These are phyloP conservation scores for Torulaspora maleeae DNA, from an alignment of 805 yeast species.

Conservation along the genomic window DNA sequence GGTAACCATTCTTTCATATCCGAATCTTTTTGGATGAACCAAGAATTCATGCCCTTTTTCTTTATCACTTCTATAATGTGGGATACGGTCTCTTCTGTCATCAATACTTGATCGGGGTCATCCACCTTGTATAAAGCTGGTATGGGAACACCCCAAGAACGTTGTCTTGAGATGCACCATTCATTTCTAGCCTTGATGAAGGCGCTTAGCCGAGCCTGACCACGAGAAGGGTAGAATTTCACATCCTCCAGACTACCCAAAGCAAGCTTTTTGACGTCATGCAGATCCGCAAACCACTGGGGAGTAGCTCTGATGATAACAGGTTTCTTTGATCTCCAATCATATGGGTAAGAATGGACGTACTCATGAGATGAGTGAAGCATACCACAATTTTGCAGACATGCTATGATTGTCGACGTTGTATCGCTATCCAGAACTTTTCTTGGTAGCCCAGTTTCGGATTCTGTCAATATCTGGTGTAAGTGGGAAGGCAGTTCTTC, in stretches of 20 bases:
- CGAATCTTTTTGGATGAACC: slow-evolving; percentile 62
- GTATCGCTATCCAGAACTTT: slow-evolving; percentile 59
- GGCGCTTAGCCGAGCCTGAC: slow-evolving; percentile 62
- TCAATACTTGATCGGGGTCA: slow-evolving; percentile 57
- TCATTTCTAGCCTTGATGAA: slow-evolving; percentile 77
- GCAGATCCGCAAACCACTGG: slow-evolving; percentile 93
- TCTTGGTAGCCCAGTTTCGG: slow-evolving; percentile 20
- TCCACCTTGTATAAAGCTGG: slow-evolving; percentile 66
- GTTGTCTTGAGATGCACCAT: slow-evolving; percentile 97
- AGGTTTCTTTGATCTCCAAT: slow-evolving; percentile 95
- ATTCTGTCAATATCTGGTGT: slow-evolving; percentile 14
- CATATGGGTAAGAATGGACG: slow-evolving; percentile 87
- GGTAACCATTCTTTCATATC: slow-evolving; percentile 64
- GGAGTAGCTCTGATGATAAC: slow-evolving; percentile 93
- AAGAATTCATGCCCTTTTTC: slow-evolving; percentile 63
- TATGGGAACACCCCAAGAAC: slow-evolving; percentile 97
- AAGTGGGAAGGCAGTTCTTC: slow-evolving; percentile 39
- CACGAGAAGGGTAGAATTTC: slow-evolving; percentile 67
- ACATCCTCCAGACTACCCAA: slow-evolving; percentile 56
- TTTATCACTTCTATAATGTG: slow-evolving; percentile 54
- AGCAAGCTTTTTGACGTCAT: slow-evolving; percentile 61
- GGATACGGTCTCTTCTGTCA: slow-evolving; percentile 51
- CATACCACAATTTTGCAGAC: slow-evolving; percentile 42
- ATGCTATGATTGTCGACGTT: slow-evolving; percentile 41
- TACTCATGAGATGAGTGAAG: slow-evolving; percentile 48